Evolutionary conservation across 2,329 filamentous ascomycete genomes (phyloP).

Genomic region (Simplicillium aogashimaense): DNA sequence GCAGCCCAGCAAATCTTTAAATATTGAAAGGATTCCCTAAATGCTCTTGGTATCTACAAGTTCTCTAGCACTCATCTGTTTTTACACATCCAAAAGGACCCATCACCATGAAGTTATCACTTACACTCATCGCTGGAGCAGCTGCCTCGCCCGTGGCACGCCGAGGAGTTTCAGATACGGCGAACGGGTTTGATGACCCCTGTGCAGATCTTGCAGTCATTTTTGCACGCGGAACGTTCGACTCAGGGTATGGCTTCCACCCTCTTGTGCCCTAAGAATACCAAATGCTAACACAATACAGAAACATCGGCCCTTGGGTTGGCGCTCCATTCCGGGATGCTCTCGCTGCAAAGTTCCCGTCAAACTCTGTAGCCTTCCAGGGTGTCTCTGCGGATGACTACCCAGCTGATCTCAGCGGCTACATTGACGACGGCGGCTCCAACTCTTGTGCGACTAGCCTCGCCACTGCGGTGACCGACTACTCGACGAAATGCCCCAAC

Average conservation of each 20-base stretch:
- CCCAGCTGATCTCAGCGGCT: slow-evolving; percentile 6
- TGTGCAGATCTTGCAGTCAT: slow-evolving; percentile 7
- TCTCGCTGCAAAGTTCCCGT: slow-evolving; percentile 1
- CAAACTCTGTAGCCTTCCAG: slow-evolving; percentile 4
- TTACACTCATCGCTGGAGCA: background rate
- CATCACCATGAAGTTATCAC: no score
- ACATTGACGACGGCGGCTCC: slow-evolving; percentile 7
- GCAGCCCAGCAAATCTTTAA: no score
- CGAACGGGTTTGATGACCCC: slow-evolving; percentile 1
- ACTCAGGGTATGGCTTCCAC: slow-evolving; percentile 4
- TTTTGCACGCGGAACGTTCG: slow-evolving; percentile 7
- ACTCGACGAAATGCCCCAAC: slow-evolving; percentile 3
- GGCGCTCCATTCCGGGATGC: slow-evolving; percentile 5
- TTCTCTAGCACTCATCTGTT: no score
- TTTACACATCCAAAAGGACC: no score
- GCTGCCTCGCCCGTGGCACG: slow-evolving; percentile 1
- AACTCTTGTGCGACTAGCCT: slow-evolving; percentile 3
- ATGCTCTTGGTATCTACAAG: no score
- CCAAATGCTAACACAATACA: background rate
- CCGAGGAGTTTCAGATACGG: background rate
- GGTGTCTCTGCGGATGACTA: slow-evolving; percentile 6
- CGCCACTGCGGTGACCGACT: slow-evolving; percentile 2
- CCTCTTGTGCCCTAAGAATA: background rate
- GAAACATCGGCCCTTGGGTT: slow-evolving; percentile 8
- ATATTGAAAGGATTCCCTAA: no score